Evolutionary conservation across 352 stramenopile species (phyloP).

Genomic region (Phytophthora lateralis): DNA sequence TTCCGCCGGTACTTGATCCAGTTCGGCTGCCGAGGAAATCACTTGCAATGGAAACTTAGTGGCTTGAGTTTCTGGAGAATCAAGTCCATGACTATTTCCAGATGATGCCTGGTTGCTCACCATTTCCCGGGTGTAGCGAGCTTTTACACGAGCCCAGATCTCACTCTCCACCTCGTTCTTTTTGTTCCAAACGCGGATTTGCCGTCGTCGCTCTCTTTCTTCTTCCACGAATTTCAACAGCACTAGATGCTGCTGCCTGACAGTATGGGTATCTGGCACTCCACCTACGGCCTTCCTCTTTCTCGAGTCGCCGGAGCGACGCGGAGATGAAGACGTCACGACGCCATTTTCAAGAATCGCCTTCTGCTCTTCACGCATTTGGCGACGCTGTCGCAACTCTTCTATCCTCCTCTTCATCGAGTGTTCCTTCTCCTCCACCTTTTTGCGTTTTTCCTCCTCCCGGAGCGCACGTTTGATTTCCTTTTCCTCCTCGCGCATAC

Average conservation of each 20-base stretch:
- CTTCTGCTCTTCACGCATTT: slow-evolving; percentile 74
- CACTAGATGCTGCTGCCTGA: slow-evolving; percentile 58
- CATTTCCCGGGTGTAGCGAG: slow-evolving; percentile 33
- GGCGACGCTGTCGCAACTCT: slow-evolving; percentile 63
- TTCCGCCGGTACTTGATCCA: slow-evolving; percentile 48
- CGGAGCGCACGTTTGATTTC: slow-evolving; percentile 68
- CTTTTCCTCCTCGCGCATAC: slow-evolving; percentile 73
- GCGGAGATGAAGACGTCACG: slow-evolving; percentile 47
- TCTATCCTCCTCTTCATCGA: slow-evolving; percentile 79
- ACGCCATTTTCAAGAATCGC: slow-evolving; percentile 79
- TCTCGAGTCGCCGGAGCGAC: slow-evolving; percentile 26
- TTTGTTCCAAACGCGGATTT: slow-evolving; percentile 62
- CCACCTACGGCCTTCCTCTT: slow-evolving; percentile 19
- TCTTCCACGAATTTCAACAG: slow-evolving; percentile 76
- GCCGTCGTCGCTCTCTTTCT: slow-evolving; percentile 61
- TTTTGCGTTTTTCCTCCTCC: slow-evolving; percentile 77
- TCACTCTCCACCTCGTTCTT: slow-evolving; percentile 49
- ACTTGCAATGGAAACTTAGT: slow-evolving; percentile 42
- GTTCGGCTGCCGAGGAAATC: slow-evolving; percentile 38
- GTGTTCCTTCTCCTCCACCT: slow-evolving; percentile 71
- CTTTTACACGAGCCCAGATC: slow-evolving; percentile 67
- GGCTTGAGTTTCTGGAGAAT: slow-evolving; percentile 2
- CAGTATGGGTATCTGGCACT: slow-evolving; percentile 20
- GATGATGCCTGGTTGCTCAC: not conserved
- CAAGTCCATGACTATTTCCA: slow-evolving; percentile 2